These are phyloP conservation scores for Houttuynia cordata DNA, from an alignment of 164 flowering plant species.

Conservation along the genomic window DNA sequence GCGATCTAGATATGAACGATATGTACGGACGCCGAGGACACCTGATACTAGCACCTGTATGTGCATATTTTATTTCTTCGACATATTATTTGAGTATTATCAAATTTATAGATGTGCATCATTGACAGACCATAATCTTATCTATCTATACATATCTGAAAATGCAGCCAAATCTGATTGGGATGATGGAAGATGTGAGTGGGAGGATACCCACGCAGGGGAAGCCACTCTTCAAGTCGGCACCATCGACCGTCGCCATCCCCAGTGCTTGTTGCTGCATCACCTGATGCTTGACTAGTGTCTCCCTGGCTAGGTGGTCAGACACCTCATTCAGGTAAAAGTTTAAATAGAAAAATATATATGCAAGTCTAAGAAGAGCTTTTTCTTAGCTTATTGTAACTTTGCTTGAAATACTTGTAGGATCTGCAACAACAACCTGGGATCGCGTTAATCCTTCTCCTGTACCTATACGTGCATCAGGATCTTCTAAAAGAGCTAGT, in stretches of 20 bases:
- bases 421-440: slow-evolving; percentile 61
- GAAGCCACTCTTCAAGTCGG: slow-evolving; percentile 27
- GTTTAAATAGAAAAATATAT: not conserved
- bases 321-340: slow-evolving; percentile 36
- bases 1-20: slow-evolving; percentile 41
- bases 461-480: slow-evolving; percentile 86
- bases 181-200: slow-evolving; percentile 91
- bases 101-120: too few relatives aligned
- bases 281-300: slow-evolving; percentile 85
- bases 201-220: slow-evolving; percentile 71
- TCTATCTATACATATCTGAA: too few relatives aligned
- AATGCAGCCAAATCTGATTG: slow-evolving; percentile 44
- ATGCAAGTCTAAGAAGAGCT: too few relatives aligned
- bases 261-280: slow-evolving; percentile 75
- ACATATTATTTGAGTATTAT: too few relatives aligned
- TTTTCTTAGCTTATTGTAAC: too few relatives aligned
- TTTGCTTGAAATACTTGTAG: slow-evolving; percentile 8
- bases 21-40: slow-evolving; percentile 30
- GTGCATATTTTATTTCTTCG: not conserved
- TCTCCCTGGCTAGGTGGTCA: slow-evolving; percentile 83
- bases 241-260: slow-evolving; percentile 67
- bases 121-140: too few relatives aligned
- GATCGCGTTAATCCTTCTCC: slow-evolving; percentile 76
- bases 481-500: slow-evolving; percentile 48
- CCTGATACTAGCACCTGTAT: slow-evolving; percentile 33